A percentile compares a stretch with the other conserved stretches of the same genome.
These are phyloP conservation scores for Talaromyces sp. DNA, from an alignment of 2,329 filamentous ascomycete species.

Conservation along the genomic window DNA sequence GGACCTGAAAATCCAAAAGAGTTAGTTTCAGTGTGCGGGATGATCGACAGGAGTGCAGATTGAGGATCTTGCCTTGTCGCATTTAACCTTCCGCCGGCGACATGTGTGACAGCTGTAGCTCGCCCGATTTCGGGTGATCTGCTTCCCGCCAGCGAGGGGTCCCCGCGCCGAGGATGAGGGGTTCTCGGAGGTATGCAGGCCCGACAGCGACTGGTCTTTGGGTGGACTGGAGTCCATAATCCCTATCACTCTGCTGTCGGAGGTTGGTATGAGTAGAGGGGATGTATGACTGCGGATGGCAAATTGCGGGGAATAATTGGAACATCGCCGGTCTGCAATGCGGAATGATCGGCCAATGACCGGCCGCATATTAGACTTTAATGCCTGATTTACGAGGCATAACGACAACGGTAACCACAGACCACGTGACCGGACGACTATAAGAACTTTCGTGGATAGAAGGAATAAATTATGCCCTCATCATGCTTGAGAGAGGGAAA, in stretches of 20 bases:
- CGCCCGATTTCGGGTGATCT: slow-evolving; percentile 51
- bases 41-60: neutral
- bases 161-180: slow-evolving; percentile 15
- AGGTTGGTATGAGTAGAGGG: neutral
- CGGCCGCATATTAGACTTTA: neutral
- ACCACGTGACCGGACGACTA: too few relatives aligned
- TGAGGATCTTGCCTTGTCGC: slow-evolving; percentile 40
- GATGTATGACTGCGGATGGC: slow-evolving; percentile 4
- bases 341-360: slow-evolving; percentile 12
- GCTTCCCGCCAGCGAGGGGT: slow-evolving; percentile 36
- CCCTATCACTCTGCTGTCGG: neutral
- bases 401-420: too few relatives aligned
- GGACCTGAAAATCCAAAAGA: slow-evolving; percentile 32
- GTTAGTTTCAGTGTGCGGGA: neutral
- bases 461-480: too few relatives aligned
- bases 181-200: slow-evolving; percentile 5
- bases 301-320: slow-evolving; percentile 18
- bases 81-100: slow-evolving; percentile 52
- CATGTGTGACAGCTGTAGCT: slow-evolving; percentile 53
- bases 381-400: too few relatives aligned
- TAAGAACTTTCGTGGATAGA: too few relatives aligned
- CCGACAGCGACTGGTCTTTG: slow-evolving; percentile 7
- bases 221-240: slow-evolving; percentile 19
- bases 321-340: neutral
- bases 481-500: too few relatives aligned